Conservation (phyloP, 192 early-diverging fungal species). For the Backusella sp. region DNA sequence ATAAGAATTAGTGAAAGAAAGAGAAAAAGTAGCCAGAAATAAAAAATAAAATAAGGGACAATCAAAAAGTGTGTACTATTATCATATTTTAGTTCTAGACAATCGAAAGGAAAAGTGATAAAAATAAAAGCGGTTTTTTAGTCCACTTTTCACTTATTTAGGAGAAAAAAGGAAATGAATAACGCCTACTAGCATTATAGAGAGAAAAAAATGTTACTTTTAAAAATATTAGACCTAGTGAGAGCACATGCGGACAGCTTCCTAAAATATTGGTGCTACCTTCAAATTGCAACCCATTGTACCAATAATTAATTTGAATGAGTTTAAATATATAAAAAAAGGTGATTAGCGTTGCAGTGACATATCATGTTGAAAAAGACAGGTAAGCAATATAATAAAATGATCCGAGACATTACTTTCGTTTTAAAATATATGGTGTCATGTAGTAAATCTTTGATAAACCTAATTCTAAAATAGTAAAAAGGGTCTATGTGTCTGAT, state of each 20-base stretch:
- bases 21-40: background rate
- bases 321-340: slow-evolving; percentile 1
- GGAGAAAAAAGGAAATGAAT: slow-evolving; percentile 3
- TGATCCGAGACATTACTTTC: background rate
- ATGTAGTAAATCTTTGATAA: too few species aligned
- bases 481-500: too few species aligned
- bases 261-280: slow-evolving; percentile 2
- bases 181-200: background rate
- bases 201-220: background rate
- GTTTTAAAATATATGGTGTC: background rate
- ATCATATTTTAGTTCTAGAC: slow-evolving; percentile 1
- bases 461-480: too few species aligned
- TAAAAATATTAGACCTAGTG: slow-evolving; percentile 2
- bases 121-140: background rate
- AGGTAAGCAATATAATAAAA: background rate
- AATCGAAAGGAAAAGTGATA: background rate
- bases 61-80: background rate
- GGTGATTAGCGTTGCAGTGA: background rate
- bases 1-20: background rate
- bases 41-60: background rate
- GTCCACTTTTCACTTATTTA: background rate
- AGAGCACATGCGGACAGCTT: slow-evolving; percentile 4
- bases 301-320: slow-evolving; percentile 8
- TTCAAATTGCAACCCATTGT: background rate
- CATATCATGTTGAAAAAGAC: background rate